These are phyloP conservation scores for Macrophomina tecta DNA, from an alignment of 2,329 filamentous ascomycete genomes.

Conservation along the genomic window DNA sequence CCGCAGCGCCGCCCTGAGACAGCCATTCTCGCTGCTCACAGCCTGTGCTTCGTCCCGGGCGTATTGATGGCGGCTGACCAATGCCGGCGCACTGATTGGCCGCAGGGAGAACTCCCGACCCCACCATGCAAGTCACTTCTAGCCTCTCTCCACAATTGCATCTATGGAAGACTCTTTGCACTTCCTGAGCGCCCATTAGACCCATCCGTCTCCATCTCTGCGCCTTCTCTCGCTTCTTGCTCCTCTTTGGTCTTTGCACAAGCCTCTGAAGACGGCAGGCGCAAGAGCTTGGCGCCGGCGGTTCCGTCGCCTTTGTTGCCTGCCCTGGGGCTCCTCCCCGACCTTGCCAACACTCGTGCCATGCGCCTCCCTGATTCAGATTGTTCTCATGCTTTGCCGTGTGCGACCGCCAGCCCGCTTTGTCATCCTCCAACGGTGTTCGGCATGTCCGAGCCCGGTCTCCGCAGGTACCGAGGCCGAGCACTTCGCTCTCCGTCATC, in stretches of 20 bases:
- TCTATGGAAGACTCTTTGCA: not conserved
- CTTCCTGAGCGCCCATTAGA: not conserved
- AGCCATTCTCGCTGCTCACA: no score
- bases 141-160: conserved; percentile 19
- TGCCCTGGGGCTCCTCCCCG: not conserved
- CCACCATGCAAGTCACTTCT: conserved; percentile 22
- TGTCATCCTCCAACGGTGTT: not conserved
- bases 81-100: conserved; percentile 13
- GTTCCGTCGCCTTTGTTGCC: not conserved
- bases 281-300: not conserved
- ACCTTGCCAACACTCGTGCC: not conserved
- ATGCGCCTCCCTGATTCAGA: not conserved
- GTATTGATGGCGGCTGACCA: conserved; percentile 10
- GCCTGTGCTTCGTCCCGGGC: no score
- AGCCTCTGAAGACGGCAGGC: conserved; percentile 8
- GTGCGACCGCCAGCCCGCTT: not conserved
- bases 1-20: not conserved
- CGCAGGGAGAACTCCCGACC: not conserved
- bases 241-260: not conserved
- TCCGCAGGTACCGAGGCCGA: conserved; percentile 4
- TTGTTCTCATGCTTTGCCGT: not conserved
- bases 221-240: not conserved
- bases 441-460: conserved; percentile 2
- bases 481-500: no score
- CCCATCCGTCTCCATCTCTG: not conserved